Evolutionary conservation across 805 yeast species (phyloP), one percentile per base, ranked within the genome.

Genomic region (Metschnikowia similis): DNA sequence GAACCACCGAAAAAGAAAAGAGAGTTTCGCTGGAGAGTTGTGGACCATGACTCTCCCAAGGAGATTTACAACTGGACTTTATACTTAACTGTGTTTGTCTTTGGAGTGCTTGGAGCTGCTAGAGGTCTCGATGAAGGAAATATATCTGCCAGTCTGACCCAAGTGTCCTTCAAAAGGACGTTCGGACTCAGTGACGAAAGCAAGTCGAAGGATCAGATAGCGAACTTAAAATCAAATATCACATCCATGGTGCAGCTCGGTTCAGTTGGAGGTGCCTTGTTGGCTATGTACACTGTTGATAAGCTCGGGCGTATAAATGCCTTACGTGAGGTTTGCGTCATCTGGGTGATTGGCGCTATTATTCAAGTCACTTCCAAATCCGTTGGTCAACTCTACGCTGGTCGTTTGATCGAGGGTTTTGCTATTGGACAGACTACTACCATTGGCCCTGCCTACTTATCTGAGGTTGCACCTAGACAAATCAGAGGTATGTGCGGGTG

Each of bases 81-180:
- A 35, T 78, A 65, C 61, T 54, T 72, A 41, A 67, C 79, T 0
- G 74, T 78, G 11, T 63, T 74, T 30, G 69, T 77, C 2, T 81
- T 80, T 63, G 85, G 85, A 42, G 60, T 80, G 14, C 61, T 80
- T 40, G 85, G 85, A 6, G 69, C 77, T 32, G 81, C 82, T 5
- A 65, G 85, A 62, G 85, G 85, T 11, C 73, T 69, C 41, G 85
- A 81, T 60, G 85, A 81, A 60, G 85, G 85, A 32, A 65, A 64
- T 52, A 69, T 76, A 32, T 65, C 80, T 8, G 82, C 81, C 10
- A 64, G 73, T 6, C 65, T 75, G 17, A 68, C 76, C 9, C 81
- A 75, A 56, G 50, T 54, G 3, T 66, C 78, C 0, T 81, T 81
- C 59, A 63, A 57, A 30, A 47, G 58, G 6, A 61, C 63, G 44